Percentiles rank a stretch among this genome's conserved stretches.
These are phyloP conservation scores for Linnemannia zychae DNA, from an alignment of 192 early-diverging fungal species.

Conservation along the genomic window DNA sequence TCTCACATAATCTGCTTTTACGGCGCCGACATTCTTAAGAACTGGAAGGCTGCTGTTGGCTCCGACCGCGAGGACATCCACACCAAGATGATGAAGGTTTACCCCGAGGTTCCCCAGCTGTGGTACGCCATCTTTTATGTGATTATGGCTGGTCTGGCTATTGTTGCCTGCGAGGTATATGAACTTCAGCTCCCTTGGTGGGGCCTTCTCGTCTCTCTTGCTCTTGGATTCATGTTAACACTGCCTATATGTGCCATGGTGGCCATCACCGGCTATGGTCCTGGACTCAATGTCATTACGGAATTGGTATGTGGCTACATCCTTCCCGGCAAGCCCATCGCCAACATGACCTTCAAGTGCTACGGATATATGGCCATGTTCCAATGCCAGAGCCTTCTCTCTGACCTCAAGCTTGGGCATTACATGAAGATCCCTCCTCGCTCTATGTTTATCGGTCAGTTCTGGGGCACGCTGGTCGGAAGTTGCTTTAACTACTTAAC, in stretches of 20 bases:
- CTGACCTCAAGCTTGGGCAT: constrained; percentile 82
- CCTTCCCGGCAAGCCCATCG: constrained; percentile 67
- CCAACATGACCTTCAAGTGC: constrained; percentile 73
- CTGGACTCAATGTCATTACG: constrained; percentile 69
- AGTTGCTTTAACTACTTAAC: constrained; percentile 60
- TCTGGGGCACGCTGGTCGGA: constrained; percentile 68
- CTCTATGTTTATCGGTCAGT: constrained; percentile 72
- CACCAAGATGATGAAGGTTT: constrained; percentile 59
- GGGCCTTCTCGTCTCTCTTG: constrained; percentile 59
- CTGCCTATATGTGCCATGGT: constrained; percentile 71
- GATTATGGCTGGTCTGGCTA: constrained; percentile 48
- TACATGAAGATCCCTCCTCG: constrained; percentile 83
- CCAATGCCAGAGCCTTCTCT: constrained; percentile 78
- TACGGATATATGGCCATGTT: constrained; percentile 64
- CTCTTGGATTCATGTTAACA: constrained; percentile 56
- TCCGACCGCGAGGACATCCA: constrained; percentile 53
- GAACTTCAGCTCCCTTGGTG: constrained; percentile 64
- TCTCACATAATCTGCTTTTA: constrained; percentile 72
- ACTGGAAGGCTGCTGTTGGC: constrained; percentile 37
- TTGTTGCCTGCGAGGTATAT: constrained; percentile 48
- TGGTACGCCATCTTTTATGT: constrained; percentile 66
- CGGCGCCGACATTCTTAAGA: constrained; percentile 70
- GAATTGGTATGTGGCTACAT: constrained; percentile 73
- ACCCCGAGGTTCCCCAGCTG: constrained; percentile 67
- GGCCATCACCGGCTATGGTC: constrained; percentile 64